Base-by-base conservation (phyloP, 1,139 yeast genomes). In the Candida neerlandica region DNA sequence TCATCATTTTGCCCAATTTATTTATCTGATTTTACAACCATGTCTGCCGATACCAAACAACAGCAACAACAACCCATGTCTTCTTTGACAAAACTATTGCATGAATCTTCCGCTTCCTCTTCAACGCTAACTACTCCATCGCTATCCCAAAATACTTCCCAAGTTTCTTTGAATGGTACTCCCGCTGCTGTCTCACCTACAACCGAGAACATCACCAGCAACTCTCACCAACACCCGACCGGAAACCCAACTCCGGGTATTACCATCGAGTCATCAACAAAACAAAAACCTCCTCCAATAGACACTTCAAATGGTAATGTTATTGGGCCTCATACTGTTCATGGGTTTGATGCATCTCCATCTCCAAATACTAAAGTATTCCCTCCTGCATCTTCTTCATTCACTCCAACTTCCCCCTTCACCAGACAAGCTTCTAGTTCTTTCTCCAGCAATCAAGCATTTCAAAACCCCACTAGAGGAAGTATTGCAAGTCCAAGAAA, bases 21-120 rank as follows among this genome's bases (percentile, higher is more conserved):
- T 21, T 23, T 6, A 23, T 23, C 9, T 23, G 27, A 27, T 21
- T n/a, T n/a, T 19, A 21, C 12, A 19, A 37, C 27, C 6, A 40
- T 40, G 41, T 37, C 40, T 18, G 32, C 23, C 18, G 44, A 41
- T 43, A 48, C 43, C 41, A 48, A 48, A 39, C 51, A 33, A 19
- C 51, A 41, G 33, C 51, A 33, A 16, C 53, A 59, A 43, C 55
- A 57, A 37, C 63, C 69, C 33, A 58, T 71, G 42, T 66, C 73
- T 46, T 73, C 80, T n/a, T 66, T 76, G 55, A 76, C 81, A 14
- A 60, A 77, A 49, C 69, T 76, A 23, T 64, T 76, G 53, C 69
- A 72, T 51, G 79, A 75, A 52, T 69, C 73, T 27, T 62, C 32
- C 16, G 21, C 39, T 2, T 69, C 73, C 27, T 62, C 23, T 15